These are phyloP conservation scores for Cryptococcus amylolentus DNA, from an alignment of 1,284 basidiomycete species.

Conservation along the genomic window DNA sequence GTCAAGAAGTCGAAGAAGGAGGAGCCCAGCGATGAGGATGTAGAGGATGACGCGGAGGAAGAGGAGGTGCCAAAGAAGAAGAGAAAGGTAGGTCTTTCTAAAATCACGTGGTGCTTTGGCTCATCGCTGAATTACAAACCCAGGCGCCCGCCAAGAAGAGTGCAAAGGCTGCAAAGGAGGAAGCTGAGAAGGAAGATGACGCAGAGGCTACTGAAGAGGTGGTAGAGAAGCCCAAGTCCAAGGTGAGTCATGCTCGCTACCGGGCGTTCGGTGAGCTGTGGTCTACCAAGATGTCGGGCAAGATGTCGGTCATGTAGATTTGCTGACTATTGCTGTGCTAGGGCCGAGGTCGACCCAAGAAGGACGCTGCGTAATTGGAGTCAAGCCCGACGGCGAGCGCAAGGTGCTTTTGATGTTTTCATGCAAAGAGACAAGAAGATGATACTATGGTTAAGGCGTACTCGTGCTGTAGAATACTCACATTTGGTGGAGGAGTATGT, in stretches of 20 bases:
- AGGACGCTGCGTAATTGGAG: background rate
- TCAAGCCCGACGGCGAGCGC: background rate
- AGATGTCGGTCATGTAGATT: no score
- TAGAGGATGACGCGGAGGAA: slow-evolving; percentile 1
- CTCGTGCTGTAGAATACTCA: no score
- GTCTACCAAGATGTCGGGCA: no score
- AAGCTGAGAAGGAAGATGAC: slow-evolving; percentile 44
- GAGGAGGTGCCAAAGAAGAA: slow-evolving; percentile 2
- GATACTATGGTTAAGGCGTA: no score
- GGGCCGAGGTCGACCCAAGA: slow-evolving; percentile 1
- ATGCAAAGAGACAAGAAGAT: no score
- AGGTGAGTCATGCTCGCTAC: slow-evolving; percentile 4
- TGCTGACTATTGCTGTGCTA: background rate
- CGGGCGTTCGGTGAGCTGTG: no score
- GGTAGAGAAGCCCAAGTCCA: slow-evolving; percentile 13
- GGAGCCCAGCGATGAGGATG: slow-evolving; percentile 6
- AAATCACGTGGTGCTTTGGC: background rate
- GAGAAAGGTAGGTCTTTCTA: background rate
- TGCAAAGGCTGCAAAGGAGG: slow-evolving; percentile 8
- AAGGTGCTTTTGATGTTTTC: no score
- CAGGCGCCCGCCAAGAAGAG: slow-evolving; percentile 1
- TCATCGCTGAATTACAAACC: background rate
- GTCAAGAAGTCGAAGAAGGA: slow-evolving; percentile 17
- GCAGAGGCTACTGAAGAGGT: slow-evolving; percentile 1
- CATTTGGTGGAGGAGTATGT: no score